These are phyloP conservation scores for Ploettnerulaceae sp. DNA, from an alignment of 2,329 filamentous ascomycete species.

Conservation along the genomic window DNA sequence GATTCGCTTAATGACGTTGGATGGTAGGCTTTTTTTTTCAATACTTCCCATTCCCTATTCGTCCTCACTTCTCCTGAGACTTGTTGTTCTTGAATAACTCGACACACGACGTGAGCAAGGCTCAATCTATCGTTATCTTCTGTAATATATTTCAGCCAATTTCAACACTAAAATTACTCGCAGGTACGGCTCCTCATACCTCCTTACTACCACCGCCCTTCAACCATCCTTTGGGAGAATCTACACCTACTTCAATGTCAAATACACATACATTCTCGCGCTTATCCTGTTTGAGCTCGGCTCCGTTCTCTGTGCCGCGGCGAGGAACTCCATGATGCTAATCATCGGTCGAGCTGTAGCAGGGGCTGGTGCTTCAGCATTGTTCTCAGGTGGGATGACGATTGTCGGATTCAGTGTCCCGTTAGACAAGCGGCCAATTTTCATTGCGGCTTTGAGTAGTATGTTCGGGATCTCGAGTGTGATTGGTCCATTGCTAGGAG, in stretches of 20 bases:
- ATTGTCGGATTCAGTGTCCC: slow-evolving; percentile 38
- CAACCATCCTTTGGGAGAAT: slow-evolving; percentile 34
- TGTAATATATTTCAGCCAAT: background rate
- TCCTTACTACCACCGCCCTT: slow-evolving; percentile 36
- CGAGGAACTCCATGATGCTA: slow-evolving; percentile 34
- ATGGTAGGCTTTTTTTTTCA: slow-evolving; percentile 30
- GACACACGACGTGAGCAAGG: too few species aligned
- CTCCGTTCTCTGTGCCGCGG: slow-evolving; percentile 34
- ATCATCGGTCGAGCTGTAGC: slow-evolving; percentile 36
- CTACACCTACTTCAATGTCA: slow-evolving; percentile 35
- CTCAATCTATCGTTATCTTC: background rate
- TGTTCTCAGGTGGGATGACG: slow-evolving; percentile 35
- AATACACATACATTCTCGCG: slow-evolving; percentile 32
- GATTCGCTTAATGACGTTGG: slow-evolving; percentile 38
- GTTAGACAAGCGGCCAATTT: slow-evolving; percentile 29
- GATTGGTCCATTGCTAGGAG: slow-evolving; percentile 36
- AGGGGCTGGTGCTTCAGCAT: slow-evolving; percentile 32
- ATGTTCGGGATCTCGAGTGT: slow-evolving; percentile 35
- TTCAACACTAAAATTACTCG: background rate
- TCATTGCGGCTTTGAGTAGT: slow-evolving; percentile 32
- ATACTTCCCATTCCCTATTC: background rate
- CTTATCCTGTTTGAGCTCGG: slow-evolving; percentile 36
- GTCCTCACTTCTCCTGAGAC: too few species aligned
- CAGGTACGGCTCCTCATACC: slow-evolving; percentile 35
- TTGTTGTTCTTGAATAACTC: too few species aligned